A percentile compares a stretch with the other conserved stretches of the same genome.
phyloP scores from a whole-genome alignment of 75 land plant species.

The Isoetes taiwanensis region DNA sequence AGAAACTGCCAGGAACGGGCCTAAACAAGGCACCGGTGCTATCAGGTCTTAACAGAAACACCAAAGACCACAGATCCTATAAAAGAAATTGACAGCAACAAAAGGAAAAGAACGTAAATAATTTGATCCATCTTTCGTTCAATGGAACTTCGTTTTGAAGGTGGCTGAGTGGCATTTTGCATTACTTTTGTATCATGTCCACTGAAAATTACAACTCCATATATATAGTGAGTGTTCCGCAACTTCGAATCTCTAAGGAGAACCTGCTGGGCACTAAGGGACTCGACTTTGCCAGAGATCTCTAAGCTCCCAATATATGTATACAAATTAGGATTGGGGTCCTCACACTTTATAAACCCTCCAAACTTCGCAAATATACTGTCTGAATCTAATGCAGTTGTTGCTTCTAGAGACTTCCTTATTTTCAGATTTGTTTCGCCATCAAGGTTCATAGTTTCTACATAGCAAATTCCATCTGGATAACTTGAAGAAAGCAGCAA shows the following conservation, averaged over 20 bases:
- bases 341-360: conserved; percentile 58
- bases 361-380: conserved; percentile 23
- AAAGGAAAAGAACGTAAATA: conserved; percentile 42
- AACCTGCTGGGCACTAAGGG: conserved; percentile 46
- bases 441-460: conserved; percentile 79
- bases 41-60: too few species aligned
- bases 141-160: conserved; percentile 66
- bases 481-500: conserved; percentile 58
- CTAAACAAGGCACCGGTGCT: too few species aligned
- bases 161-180: conserved; percentile 68
- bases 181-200: conserved; percentile 77
- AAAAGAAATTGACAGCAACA: conserved; percentile 32
- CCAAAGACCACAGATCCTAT: conserved; percentile 50
- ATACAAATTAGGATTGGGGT: conserved; percentile 61
- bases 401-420: conserved; percentile 39
- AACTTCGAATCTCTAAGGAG: conserved; percentile 78
- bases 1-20: too few species aligned
- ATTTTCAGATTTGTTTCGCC: conserved; percentile 72
- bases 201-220: conserved; percentile 70
- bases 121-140: conserved; percentile 61
- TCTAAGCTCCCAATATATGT: conserved; percentile 47
- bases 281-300: conserved; percentile 16
- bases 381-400: conserved; percentile 25
- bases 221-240: conserved; percentile 49
- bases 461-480: conserved; percentile 67